Evolutionary conservation across 805 yeast genomes (phyloP).

Genomic region (Nakazawaea holstii): DNA sequence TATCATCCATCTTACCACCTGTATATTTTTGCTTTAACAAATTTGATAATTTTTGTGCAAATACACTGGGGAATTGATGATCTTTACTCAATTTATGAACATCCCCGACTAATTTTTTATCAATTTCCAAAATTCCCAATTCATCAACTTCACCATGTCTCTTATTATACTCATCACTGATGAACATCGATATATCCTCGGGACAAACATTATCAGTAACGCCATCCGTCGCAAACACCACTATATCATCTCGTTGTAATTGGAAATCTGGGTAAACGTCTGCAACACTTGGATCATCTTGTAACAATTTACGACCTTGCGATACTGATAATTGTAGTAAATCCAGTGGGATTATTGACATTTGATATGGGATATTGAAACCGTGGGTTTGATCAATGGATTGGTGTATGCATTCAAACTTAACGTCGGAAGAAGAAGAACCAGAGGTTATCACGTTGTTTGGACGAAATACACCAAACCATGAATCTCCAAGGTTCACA

Average conservation of each 20-base stretch:
- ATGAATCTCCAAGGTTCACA: slow-evolving; percentile 90
- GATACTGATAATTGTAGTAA: slow-evolving; percentile 46
- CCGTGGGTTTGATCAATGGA: slow-evolving; percentile 79
- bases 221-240: slow-evolving; percentile 91
- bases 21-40: slow-evolving; percentile 62
- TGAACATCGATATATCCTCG: slow-evolving; percentile 63
- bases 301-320: slow-evolving; percentile 58
- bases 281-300: slow-evolving; percentile 64
- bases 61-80: slow-evolving; percentile 73
- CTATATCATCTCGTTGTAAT: slow-evolving; percentile 64
- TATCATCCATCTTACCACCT: slow-evolving; percentile 96
- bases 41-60: slow-evolving; percentile 70
- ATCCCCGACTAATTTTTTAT: slow-evolving; percentile 53
- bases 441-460: too few relatives aligned
- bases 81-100: slow-evolving; percentile 71
- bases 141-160: slow-evolving; percentile 11
- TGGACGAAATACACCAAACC: slow-evolving; percentile 84
- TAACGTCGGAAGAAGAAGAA: slow-evolving; percentile 12
- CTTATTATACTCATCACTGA: slow-evolving; percentile 45
- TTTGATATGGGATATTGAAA: slow-evolving; percentile 89
- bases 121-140: slow-evolving; percentile 22
- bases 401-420: slow-evolving; percentile 47
- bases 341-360: slow-evolving; percentile 74
- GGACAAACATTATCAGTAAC: slow-evolving; percentile 79
- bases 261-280: slow-evolving; percentile 57